phyloP scores from a whole-genome alignment of 1,284 basidiomycete species.

The Pholiota adiposa region DNA sequence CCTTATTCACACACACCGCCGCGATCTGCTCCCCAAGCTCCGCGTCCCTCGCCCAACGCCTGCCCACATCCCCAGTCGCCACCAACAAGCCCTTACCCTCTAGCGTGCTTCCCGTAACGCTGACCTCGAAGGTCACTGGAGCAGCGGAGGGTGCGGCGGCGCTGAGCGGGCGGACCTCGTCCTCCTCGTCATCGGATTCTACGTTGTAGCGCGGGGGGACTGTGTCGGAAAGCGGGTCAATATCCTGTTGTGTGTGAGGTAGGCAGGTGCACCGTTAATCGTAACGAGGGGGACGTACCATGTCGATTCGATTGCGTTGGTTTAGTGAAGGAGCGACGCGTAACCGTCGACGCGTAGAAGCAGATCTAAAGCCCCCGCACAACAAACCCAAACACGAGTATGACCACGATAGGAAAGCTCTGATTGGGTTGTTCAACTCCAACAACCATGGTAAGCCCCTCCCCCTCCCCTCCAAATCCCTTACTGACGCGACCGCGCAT shows the following conservation, averaged over 20 bases:
- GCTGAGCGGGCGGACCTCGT: slow-evolving; percentile 54
- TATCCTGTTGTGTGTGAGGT: slow-evolving; percentile 40
- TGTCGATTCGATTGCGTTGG: background rate
- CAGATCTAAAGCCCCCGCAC: background rate
- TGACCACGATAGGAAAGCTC: background rate
- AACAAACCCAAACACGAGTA: slow-evolving; percentile 15
- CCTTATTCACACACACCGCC: slow-evolving; percentile 46
- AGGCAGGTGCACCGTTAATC: background rate
- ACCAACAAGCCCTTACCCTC: slow-evolving; percentile 42
- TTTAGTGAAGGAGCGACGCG: background rate
- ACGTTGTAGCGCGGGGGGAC: slow-evolving; percentile 62
- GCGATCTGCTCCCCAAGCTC: slow-evolving; percentile 56
- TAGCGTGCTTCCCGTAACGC: slow-evolving; percentile 41
- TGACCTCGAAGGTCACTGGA: slow-evolving; percentile 36
- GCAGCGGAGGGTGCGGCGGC: slow-evolving; percentile 11
- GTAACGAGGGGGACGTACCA: slow-evolving; percentile 3
- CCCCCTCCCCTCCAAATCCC: background rate
- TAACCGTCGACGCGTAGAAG: background rate
- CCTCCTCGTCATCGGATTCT: slow-evolving; percentile 71
- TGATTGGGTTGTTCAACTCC: background rate
- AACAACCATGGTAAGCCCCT: slow-evolving; percentile 36
- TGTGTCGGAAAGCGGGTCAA: slow-evolving; percentile 58
- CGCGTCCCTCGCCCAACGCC: slow-evolving; percentile 54
- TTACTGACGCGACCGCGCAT: background rate
- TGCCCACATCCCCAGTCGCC: slow-evolving; percentile 50